Evolutionary conservation across 208 protist species (phyloP), one percentile per base, ranked within the genome.

Genomic region (Leishmania mexicana): DNA sequence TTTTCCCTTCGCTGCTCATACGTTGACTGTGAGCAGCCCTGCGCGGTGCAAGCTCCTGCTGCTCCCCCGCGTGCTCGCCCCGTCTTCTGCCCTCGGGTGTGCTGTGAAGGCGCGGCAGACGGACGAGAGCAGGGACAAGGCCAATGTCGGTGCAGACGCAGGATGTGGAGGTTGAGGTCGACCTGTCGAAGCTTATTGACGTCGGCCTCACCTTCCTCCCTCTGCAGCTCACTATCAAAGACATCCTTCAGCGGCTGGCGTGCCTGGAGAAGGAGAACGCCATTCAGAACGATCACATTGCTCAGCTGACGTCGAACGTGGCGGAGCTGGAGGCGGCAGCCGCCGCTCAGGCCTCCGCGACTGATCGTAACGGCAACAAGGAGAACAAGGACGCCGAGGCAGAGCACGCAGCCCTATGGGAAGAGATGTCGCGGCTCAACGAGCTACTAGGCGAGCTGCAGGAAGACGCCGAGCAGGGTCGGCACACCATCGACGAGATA

Each of bases 161-260:
- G 19, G 79, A 84, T 58, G 70, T 81, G 15, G 81, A 62, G 17
- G 79, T 82, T 17, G 90, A 95, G 81, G 80, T 94, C 10, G 93
- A 97, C 83, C 85, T 97, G 35, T 93, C 88, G 58, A 90, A 96
- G 85, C 90, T 97, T 45, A 96, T 97, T 71, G 85, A 86, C 78
- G 85, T 94, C 79, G 89, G 79, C 73, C 80, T 97, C 70, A 90
- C 85, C 49, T 97, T 97, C 78, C 65, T 87, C 68, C 92, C 92
- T 0, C 86, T 97, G 31, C 92, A 96, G 81, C 76, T 97, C 24
- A 93, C 92, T 28, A 75, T 97, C 54, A 83, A 92, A 31, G 80
- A 85, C 49, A 90, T 97, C 54, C 65, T 95, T 1, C 87, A 87
- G 60, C 93, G 94, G 19, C 77, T 96, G 5, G 62, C 57, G 28